Conservation (phyloP, 2,329 filamentous ascomycete genomes). For the Colletotrichum tropicicola region DNA sequence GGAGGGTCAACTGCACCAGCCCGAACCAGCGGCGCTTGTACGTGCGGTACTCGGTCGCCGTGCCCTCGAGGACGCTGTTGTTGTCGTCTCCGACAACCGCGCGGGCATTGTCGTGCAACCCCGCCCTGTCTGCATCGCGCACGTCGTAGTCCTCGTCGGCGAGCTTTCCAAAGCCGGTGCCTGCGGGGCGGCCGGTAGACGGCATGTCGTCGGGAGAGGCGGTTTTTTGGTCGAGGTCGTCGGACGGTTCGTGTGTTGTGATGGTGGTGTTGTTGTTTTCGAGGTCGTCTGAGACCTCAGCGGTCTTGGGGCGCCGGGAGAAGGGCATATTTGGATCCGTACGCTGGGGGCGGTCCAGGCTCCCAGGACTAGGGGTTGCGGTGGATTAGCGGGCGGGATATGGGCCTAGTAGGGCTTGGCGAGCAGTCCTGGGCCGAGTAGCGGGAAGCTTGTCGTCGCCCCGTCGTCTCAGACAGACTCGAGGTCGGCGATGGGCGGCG, state of each 20-base stretch:
- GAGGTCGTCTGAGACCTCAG: background rate
- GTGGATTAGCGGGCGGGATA: background rate
- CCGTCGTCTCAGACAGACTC: background rate
- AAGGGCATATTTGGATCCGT: too few species aligned
- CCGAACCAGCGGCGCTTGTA: slow-evolving; percentile 95
- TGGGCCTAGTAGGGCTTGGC: background rate
- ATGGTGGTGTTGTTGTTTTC: background rate
- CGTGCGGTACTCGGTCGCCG: slow-evolving; percentile 47
- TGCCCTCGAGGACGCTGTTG: slow-evolving; percentile 38
- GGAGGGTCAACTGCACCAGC: slow-evolving; percentile 79
- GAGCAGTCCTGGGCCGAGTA: background rate
- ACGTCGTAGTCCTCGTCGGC: slow-evolving; percentile 29
- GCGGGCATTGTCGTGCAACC: background rate
- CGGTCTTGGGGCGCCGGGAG: slow-evolving; percentile 1
- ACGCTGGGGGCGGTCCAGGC: too few species aligned
- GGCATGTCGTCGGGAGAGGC: slow-evolving; percentile 8
- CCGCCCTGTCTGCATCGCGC: slow-evolving; percentile 11
- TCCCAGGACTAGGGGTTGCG: background rate
- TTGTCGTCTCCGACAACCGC: slow-evolving; percentile 28
- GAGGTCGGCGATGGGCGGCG: background rate
- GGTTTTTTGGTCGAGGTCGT: background rate
- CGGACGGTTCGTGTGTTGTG: background rate
- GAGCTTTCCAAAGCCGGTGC: slow-evolving; percentile 33
- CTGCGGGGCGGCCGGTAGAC: background rate
- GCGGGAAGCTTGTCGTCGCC: too few species aligned